phyloP scores from a whole-genome alignment of 805 yeast genomes.

The Starmerella roubikii region DNA sequence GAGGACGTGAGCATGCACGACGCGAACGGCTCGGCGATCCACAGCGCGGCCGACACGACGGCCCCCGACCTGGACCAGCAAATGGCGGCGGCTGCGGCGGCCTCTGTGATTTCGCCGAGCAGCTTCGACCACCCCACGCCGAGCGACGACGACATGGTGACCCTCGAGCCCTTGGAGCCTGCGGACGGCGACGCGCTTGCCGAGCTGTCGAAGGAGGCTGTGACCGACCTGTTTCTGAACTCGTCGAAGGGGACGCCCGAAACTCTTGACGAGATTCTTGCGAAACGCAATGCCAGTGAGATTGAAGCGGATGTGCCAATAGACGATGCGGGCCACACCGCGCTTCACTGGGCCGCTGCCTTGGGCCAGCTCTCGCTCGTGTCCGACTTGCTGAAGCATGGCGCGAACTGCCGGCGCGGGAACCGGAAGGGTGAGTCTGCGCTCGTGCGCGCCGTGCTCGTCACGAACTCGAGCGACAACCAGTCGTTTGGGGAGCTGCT shows the following conservation, averaged over 20 bases:
- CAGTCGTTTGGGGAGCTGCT: constrained; percentile 60
- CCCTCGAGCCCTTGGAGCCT: constrained; percentile 16
- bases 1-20: not conserved
- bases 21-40: not conserved
- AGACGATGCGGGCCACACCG: constrained; percentile 86
- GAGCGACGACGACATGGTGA: constrained; percentile 9
- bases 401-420: constrained; percentile 55
- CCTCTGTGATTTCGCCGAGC: not conserved
- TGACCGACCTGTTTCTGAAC: constrained; percentile 21
- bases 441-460: constrained; percentile 68
- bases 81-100: constrained; percentile 1
- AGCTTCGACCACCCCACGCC: not conserved
- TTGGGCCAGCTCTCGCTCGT: constrained; percentile 66
- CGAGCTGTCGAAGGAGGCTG: constrained; percentile 13
- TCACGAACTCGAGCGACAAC: constrained; percentile 68
- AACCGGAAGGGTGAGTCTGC: constrained; percentile 84
- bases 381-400: constrained; percentile 48
- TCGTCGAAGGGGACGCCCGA: constrained; percentile 12
- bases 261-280: constrained; percentile 12
- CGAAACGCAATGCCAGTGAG: constrained; percentile 22
- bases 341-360: constrained; percentile 92
- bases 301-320: constrained; percentile 59
- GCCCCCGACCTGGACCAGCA: not conserved
- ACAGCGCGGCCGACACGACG: not conserved
- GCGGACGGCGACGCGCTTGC: constrained; percentile 7